Evolutionary conservation across 176 grass and related monocot species (phyloP).

Genomic region (Lolium multiflorum): DNA sequence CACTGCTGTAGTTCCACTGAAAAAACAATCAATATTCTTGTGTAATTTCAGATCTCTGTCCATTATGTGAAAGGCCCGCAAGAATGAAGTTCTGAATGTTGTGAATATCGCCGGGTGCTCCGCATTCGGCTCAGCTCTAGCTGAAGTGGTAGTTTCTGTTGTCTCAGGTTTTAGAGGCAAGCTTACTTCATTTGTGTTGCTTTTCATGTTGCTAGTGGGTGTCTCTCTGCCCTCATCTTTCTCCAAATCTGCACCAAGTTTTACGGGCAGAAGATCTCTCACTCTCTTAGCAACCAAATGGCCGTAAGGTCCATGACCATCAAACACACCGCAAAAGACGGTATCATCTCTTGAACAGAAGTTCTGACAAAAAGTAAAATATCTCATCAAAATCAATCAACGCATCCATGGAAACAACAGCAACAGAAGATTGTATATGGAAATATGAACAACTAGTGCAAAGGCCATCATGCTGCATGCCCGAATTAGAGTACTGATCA

Average conservation of each 20-base stretch:
- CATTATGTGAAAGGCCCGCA: constrained; percentile 77
- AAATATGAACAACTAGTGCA: not conserved
- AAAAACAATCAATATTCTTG: constrained; percentile 81
- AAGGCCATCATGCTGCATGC: not conserved
- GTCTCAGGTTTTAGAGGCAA: constrained; percentile 36
- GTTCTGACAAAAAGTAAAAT: constrained; percentile 63
- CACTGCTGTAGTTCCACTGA: constrained; percentile 91
- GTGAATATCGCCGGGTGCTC: constrained; percentile 60
- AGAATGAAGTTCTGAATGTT: constrained; percentile 65
- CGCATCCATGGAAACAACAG: not conserved
- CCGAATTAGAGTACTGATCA: not conserved
- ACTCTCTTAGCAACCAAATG: constrained; percentile 96
- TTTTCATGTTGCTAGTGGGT: constrained; percentile 55
- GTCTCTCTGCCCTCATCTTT: constrained; percentile 43
- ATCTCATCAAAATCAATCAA: constrained; percentile 27
- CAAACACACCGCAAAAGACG: constrained; percentile 90
- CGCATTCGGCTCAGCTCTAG: constrained; percentile 52
- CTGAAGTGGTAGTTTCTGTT: constrained; percentile 36
- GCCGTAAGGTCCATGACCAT: constrained; percentile 88
- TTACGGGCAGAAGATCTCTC: constrained; percentile 87
- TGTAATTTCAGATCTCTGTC: constrained; percentile 86
- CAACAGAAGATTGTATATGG: constrained; percentile 19
- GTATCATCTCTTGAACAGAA: constrained; percentile 85
- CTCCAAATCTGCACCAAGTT: constrained; percentile 58
- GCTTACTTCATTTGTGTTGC: constrained; percentile 44